A percentile compares a stretch with the other conserved stretches of the same genome.
Evolutionary conservation across 1,284 basidiomycete species (phyloP).

Genomic region (Cutaneotrichosporon cutaneum): DNA sequence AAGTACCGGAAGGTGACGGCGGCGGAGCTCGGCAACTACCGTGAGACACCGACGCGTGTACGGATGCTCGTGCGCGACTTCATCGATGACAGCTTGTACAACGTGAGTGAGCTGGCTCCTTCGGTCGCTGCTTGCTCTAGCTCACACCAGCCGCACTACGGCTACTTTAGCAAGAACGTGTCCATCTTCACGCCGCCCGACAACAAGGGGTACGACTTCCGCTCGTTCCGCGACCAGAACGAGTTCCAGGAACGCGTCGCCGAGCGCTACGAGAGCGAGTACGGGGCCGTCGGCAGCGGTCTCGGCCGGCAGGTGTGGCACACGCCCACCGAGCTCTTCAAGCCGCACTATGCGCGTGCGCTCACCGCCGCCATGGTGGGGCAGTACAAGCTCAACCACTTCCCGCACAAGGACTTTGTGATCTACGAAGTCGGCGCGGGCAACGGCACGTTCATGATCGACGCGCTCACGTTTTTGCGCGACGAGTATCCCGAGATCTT

Average conservation of each 20-base stretch:
- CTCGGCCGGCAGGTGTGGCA: slow-evolving; percentile 95
- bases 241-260: slow-evolving; percentile 82
- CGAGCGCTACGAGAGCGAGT: slow-evolving; percentile 62
- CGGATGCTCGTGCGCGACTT: slow-evolving; percentile 96
- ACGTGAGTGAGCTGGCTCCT: slow-evolving; percentile 54
- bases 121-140: background rate
- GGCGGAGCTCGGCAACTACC: slow-evolving; percentile 63
- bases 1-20: slow-evolving; percentile 69
- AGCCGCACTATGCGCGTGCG: slow-evolving; percentile 93
- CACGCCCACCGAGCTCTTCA: slow-evolving; percentile 96
- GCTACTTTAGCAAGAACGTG: slow-evolving; percentile 91
- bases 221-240: slow-evolving; percentile 63
- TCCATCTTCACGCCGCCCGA: slow-evolving; percentile 74
- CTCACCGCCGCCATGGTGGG: slow-evolving; percentile 83
- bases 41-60: slow-evolving; percentile 72
- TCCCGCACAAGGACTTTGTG: slow-evolving; percentile 90
- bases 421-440: slow-evolving; percentile 98
- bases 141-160: slow-evolving; percentile 69
- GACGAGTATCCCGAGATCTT: slow-evolving; percentile 86
- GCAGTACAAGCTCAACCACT: slow-evolving; percentile 90
- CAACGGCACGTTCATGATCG: slow-evolving; percentile 88
- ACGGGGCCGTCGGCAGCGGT: slow-evolving; percentile 56
- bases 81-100: slow-evolving; percentile 95
- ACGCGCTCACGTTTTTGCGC: slow-evolving; percentile 78
- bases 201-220: slow-evolving; percentile 65